Base-by-base conservation (phyloP, 805 yeast species). In the Wickerhamiella kurtzmanii region DNA sequence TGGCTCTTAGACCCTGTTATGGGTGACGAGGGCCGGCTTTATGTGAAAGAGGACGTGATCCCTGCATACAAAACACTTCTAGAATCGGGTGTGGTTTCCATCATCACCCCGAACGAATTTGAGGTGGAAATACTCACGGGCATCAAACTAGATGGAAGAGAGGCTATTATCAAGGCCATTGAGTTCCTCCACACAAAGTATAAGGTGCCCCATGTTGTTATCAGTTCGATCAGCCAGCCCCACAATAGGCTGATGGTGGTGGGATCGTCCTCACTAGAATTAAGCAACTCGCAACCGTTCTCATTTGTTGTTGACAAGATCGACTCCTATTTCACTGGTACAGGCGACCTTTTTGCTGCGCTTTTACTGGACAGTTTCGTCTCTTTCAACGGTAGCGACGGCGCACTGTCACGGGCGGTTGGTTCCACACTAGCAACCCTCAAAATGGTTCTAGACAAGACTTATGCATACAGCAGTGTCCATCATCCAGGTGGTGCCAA, bases 321-420 rank as follows among this genome's bases (percentile, higher is more conserved):
- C 38, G 76, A 80, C 46, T 79, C 89, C 3, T 86, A 89, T 61
- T 89, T 88, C 64, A 85, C 96, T 0, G 97, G 97, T 1, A 95
- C 92, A 0, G 97, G 97, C 4, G 97, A 88, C 58, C 64, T 88
- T 38, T 88, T 89, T 56, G 80, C 95, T 0, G 89, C 95, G 0
- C 62, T 88, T 37, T 61, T 87, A 28, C 55, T 84, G 4, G 94
- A 82, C 61, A 73, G 83, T 53, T 65, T 79, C 22, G 67, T 63
- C 54, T 60, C 60, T 37, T 52, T 54, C 44, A 19, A 54, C 2
- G 41, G 44, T 3, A 48, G 50, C 16, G 43, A 46, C 0, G 37
- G 44, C 3, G 56, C 62, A 53, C 72, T 68, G 11, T 60, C 54
- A 21, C 53, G 51, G 36, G 67, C 60, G 48, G 58, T 66, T n/a